Percentiles rank a stretch among this genome's conserved stretches.
These are phyloP conservation scores for Bacterosira constricta DNA, from an alignment of 108 stramenopile species.

Conservation along the genomic window DNA sequence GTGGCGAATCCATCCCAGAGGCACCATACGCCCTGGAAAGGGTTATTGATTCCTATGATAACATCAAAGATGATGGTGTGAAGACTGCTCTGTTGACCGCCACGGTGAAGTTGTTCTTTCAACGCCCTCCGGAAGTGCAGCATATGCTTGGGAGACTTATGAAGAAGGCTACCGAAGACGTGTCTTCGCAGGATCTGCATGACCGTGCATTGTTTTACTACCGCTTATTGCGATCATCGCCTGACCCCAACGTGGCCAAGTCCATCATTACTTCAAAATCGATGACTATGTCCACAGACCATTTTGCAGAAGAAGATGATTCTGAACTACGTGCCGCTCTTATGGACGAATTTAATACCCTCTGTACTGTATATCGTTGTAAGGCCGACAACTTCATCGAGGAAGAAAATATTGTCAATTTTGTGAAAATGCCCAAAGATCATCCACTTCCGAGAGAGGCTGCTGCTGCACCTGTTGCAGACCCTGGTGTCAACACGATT, in stretches of 20 bases:
- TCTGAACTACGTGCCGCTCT: conserved; percentile 70
- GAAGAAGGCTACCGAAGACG: conserved; percentile 90
- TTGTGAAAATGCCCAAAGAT: conserved; percentile 74
- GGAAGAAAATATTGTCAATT: conserved; percentile 78
- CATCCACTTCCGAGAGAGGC: conserved; percentile 67
- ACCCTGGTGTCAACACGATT: conserved; percentile 42
- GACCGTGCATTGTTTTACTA: conserved; percentile 98
- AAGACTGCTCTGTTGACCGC: conserved; percentile 92
- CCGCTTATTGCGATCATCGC: conserved; percentile 82
- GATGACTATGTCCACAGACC: conserved; percentile 49
- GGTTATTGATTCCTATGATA: conserved; percentile 82
- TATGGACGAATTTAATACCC: conserved; percentile 95
- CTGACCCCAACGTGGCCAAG: conserved; percentile 79
- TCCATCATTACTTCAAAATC: conserved; percentile 66
- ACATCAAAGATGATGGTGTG: conserved; percentile 62
- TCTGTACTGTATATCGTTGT: conserved; percentile 94
- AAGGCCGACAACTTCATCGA: conserved; percentile 89
- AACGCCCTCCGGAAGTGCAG: conserved; percentile 97
- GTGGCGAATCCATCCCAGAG: conserved; percentile 87
- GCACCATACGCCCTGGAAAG: conserved; percentile 98
- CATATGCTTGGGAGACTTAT: conserved; percentile 95
- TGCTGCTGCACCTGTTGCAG: conserved; percentile 27
- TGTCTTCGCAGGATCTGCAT: conserved; percentile 92
- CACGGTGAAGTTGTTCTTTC: conserved; percentile 95
- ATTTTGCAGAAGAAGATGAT: conserved; percentile 91